Percentiles rank a stretch among this genome's conserved stretches.
These are phyloP conservation scores for Crocinoboletus sp. DNA, from an alignment of 1,284 basidiomycete genomes.

Conservation along the genomic window DNA sequence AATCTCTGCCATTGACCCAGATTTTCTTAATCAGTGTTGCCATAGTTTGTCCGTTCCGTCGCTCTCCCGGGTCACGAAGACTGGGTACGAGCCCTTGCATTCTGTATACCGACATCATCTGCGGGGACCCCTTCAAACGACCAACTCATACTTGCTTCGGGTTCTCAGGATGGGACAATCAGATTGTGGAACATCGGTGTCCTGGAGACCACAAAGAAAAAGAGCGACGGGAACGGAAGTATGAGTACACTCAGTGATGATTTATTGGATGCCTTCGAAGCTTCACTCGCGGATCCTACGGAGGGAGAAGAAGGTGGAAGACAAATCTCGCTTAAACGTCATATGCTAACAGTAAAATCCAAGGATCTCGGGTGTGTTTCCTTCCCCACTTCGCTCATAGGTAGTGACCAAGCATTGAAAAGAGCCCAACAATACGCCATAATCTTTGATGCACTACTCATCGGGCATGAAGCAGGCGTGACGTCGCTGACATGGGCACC, in stretches of 20 bases:
- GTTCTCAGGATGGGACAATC: conserved; percentile 90
- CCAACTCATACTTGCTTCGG: conserved; percentile 72
- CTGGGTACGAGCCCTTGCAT: conserved; percentile 82
- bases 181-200: conserved; percentile 80
- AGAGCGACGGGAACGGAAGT: conserved; percentile 9
- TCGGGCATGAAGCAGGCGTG: conserved; percentile 92
- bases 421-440: conserved; percentile 67
- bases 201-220: conserved; percentile 24
- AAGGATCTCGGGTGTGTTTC: conserved; percentile 42
- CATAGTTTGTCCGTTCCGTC: conserved; percentile 55
- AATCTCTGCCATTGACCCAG: not conserved
- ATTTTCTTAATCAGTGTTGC: not conserved
- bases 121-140: conserved; percentile 24
- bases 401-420: conserved; percentile 5
- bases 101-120: conserved; percentile 38
- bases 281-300: conserved; percentile 60
- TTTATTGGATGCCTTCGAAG: conserved; percentile 84
- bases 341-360: conserved; percentile 64
- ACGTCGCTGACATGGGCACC: conserved; percentile 83
- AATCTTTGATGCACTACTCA: conserved; percentile 85
- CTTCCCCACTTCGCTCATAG: not conserved
- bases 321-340: conserved; percentile 82
- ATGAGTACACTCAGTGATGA: conserved; percentile 52
- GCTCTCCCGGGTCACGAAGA: conserved; percentile 88
- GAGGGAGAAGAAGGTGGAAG: conserved; percentile 68